Conservation (phyloP, 164 flowering plant species). For the Aristolochia contorta region DNA sequence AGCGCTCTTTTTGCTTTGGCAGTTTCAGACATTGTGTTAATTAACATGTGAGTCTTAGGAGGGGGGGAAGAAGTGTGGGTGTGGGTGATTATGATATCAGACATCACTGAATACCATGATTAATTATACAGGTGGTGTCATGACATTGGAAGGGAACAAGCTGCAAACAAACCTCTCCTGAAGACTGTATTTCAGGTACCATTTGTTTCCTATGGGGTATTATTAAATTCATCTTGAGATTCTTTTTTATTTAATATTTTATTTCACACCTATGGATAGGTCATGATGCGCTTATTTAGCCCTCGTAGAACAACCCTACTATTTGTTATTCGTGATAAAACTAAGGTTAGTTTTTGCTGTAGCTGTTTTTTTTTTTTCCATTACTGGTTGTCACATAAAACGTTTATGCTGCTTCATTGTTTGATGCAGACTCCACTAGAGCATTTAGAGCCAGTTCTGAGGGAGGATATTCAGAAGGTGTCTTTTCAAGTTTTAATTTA, state of each 20-base stretch:
- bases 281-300: conserved; percentile 57
- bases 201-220: neutral
- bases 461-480: conserved; percentile 67
- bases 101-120: conserved; percentile 3
- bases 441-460: conserved; percentile 40
- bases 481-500: neutral
- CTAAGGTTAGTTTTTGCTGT: conserved; percentile 27
- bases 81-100: neutral
- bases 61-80: too few relatives aligned
- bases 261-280: conserved; percentile 18
- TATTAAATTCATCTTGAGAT: neutral
- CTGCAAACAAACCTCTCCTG: conserved; percentile 58
- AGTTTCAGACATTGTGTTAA: conserved; percentile 44
- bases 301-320: conserved; percentile 56
- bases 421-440: conserved; percentile 44
- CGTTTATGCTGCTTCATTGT: conserved; percentile 4
- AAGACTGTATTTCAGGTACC: conserved; percentile 61
- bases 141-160: conserved; percentile 66
- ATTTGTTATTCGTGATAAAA: conserved; percentile 62
- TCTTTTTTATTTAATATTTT: neutral
- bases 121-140: conserved; percentile 50
- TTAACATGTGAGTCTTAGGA: conserved; percentile 41
- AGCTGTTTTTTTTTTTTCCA: neutral
- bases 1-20: conserved; percentile 62
- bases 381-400: neutral